These are phyloP conservation scores for Emericellopsis terricola DNA, from an alignment of 495 filamentous ascomycete genomes.

Conservation along the genomic window DNA sequence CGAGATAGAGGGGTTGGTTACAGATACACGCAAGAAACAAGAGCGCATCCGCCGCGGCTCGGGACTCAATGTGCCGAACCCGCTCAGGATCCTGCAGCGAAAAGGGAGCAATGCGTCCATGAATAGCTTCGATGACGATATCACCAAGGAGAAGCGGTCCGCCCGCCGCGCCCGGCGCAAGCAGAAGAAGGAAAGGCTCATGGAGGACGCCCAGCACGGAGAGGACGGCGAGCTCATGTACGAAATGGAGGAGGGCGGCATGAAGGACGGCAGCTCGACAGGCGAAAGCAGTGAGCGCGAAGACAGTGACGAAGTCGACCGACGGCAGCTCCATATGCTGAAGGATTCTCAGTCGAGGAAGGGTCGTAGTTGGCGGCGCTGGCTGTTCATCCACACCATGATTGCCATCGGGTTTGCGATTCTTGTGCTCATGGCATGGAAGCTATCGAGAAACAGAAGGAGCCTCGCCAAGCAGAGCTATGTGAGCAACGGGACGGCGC, in stretches of 20 bases:
- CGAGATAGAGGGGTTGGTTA: constrained; percentile 65
- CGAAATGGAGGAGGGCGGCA: constrained; percentile 71
- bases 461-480: constrained; percentile 8
- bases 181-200: constrained; percentile 27
- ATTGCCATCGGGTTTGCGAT: constrained; percentile 33
- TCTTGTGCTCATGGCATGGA: constrained; percentile 29
- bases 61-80: constrained; percentile 24
- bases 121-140: constrained; percentile 13
- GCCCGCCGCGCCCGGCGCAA: constrained; percentile 17
- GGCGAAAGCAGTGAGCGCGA: constrained; percentile 36
- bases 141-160: constrained; percentile 32
- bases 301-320: constrained; percentile 33
- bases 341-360: constrained; percentile 23
- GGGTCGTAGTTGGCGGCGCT: constrained; percentile 25
- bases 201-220: constrained; percentile 30
- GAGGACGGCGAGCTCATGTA: constrained; percentile 69
- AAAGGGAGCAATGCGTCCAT: constrained; percentile 10
- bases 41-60: constrained; percentile 32
- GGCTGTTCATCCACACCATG: constrained; percentile 33
- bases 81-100: constrained; percentile 13
- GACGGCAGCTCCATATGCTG: constrained; percentile 22
- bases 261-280: constrained; percentile 41
- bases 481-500: constrained; percentile 65
- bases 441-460: constrained; percentile 21
- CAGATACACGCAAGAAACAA: constrained; percentile 22